Percentiles rank a stretch among this genome's conserved stretches.
These are phyloP conservation scores for Penicillium maclennaniae DNA, from an alignment of 495 filamentous ascomycete species.

Conservation along the genomic window DNA sequence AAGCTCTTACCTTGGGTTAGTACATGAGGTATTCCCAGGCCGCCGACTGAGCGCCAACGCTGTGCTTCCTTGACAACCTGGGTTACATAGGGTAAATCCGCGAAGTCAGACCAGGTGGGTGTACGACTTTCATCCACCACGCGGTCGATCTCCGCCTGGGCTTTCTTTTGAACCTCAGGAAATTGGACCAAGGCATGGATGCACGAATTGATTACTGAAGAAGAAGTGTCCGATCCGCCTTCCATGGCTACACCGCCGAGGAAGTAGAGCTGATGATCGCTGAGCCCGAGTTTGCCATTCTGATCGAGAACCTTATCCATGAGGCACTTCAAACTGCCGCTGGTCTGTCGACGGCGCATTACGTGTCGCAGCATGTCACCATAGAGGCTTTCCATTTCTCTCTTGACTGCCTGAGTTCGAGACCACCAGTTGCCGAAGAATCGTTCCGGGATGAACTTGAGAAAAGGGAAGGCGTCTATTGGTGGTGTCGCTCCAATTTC, in stretches of 20 bases:
- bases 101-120: slow-evolving; percentile 35
- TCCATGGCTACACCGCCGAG: slow-evolving; percentile 38
- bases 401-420: slow-evolving; percentile 31
- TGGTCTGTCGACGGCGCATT: slow-evolving; percentile 7
- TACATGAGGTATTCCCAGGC: slow-evolving; percentile 31
- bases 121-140: slow-evolving; percentile 29
- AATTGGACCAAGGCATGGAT: slow-evolving; percentile 41
- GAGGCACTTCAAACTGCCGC: slow-evolving; percentile 23
- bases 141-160: slow-evolving; percentile 30
- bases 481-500: slow-evolving; percentile 50
- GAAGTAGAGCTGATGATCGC: slow-evolving; percentile 30
- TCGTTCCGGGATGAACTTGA: slow-evolving; percentile 40
- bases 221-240: slow-evolving; percentile 47
- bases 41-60: slow-evolving; percentile 34
- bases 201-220: slow-evolving; percentile 31
- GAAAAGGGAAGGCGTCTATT: slow-evolving; percentile 44
- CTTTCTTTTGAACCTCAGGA: slow-evolving; percentile 36
- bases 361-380: slow-evolving; percentile 10
- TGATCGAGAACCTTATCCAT: slow-evolving; percentile 45
- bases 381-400: slow-evolving; percentile 43
- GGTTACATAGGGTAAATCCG: slow-evolving; percentile 38
- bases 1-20: slow-evolving; percentile 8
- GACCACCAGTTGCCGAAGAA: slow-evolving; percentile 38
- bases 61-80: slow-evolving; percentile 37
- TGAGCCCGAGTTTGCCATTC: slow-evolving; percentile 32